Percentiles rank a stretch among this genome's conserved stretches.
phyloP scores from a whole-genome alignment of 345 rosid species.

The Theobroma cacao region DNA sequence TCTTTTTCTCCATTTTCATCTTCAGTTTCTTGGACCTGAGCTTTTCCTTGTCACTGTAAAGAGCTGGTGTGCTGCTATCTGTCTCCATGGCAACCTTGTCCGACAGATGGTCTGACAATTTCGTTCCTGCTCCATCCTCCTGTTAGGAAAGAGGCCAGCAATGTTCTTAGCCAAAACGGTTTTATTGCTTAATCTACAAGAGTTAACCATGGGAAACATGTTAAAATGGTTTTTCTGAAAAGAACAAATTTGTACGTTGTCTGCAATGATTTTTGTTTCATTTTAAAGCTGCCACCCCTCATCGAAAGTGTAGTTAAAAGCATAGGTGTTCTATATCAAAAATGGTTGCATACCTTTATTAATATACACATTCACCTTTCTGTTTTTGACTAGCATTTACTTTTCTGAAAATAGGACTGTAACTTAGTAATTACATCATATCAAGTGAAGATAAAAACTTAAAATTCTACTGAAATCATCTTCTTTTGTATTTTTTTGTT shows the following conservation, averaged over 20 bases:
- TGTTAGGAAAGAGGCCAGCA: conserved; percentile 12
- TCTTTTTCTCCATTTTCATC: conserved; percentile 47
- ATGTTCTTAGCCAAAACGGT: neutral
- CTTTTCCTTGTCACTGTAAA: conserved; percentile 51
- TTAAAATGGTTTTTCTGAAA: neutral
- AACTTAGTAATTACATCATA: neutral
- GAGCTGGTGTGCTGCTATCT: conserved; percentile 83
- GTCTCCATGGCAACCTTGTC: conserved; percentile 63
- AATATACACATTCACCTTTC: neutral
- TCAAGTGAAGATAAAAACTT: neutral
- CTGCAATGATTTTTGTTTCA: neutral
- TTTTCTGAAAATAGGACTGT: neutral
- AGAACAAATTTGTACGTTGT: neutral
- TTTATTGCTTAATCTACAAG: neutral
- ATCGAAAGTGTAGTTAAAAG: neutral
- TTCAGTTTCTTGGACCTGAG: conserved; percentile 37
- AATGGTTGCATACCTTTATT: neutral
- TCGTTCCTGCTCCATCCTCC: conserved; percentile 60
- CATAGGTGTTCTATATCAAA: neutral
- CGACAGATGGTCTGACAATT: conserved; percentile 43
- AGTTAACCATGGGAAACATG: neutral
- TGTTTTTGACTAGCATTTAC: neutral
- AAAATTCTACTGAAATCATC: neutral
- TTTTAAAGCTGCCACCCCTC: neutral
- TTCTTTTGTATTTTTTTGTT: neutral